Evolutionary conservation across 441 rosid genomes (phyloP), one percentile per base, ranked within the genome.

Genomic region (Brassica balearica): DNA sequence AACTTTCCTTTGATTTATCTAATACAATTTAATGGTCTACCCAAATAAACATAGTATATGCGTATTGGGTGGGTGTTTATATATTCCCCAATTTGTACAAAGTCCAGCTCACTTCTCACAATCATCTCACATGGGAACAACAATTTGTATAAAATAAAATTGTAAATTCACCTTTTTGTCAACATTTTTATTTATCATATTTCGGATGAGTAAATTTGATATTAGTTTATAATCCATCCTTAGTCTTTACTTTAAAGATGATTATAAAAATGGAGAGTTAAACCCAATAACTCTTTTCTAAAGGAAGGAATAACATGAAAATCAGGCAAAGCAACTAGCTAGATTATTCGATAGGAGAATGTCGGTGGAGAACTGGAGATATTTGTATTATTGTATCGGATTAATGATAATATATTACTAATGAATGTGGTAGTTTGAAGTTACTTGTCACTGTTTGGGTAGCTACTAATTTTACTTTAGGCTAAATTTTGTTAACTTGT

Each of bases 71-170:
- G 75, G 55, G 59, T 62, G 62, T 69, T 63, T 68, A 69, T 74
- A 64, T 74, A 74, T 74, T 64, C 76, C 48, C 64, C 11, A 43
- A 65, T 80, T 43, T 75, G 68, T 74, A 70, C 19, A 75, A 76
- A 76, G 64, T 84, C 84, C 84, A 86, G 85, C 87, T 88, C 88
- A 82, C 81, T 80, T 68, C 78, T 83, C 73, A 73, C 65, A 72
- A 67, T 68, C 70, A 58, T 75, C 73, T 76, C 88, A 84, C 88
- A 80, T 85, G 91, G 83, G 68, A 66, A 51, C 38, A 82, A 25
- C 63, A 75, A 55, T 74, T 74, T 74, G 58, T 78, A 23, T 61
- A 60, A 34, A 60, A 46, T 48, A 73, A 43, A 68, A 62, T 61
- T 59, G 23, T 51, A 62, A 46, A n/a, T 12, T 59, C 7, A 63